Conservation (phyloP, 1,284 basidiomycete genomes). For the Trametes polyzona region DNA sequence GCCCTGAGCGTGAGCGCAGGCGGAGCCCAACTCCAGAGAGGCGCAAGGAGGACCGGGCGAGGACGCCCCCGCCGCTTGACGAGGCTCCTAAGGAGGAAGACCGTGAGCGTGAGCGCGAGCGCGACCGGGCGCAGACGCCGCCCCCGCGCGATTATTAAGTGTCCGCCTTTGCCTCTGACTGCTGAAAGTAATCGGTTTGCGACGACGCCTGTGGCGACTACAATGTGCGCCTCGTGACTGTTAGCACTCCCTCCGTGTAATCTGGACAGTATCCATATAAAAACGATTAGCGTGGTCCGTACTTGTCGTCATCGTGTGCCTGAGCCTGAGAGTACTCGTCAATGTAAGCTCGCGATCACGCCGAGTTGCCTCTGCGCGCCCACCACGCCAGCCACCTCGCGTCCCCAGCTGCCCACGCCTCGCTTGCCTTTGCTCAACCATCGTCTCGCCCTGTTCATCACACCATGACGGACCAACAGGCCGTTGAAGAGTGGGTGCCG, state of each 20-base stretch:
- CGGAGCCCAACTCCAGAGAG: slow-evolving; percentile 55
- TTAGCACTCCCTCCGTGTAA: slow-evolving; percentile 19
- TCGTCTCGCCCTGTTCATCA: neutral
- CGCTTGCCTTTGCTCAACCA: neutral
- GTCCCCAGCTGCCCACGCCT: neutral
- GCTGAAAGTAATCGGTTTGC: slow-evolving; percentile 3
- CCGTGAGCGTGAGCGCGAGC: slow-evolving; percentile 14
- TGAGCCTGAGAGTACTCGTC: neutral
- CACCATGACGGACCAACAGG: neutral
- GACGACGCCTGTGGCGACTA: neutral
- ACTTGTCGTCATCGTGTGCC: no score
- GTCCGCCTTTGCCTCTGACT: neutral
- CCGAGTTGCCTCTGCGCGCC: no score
- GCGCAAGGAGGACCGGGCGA: slow-evolving; percentile 48
- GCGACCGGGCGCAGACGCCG: slow-evolving; percentile 48
- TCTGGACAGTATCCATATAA: slow-evolving; percentile 14
- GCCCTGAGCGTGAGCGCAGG: slow-evolving; percentile 49
- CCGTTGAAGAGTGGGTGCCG: slow-evolving; percentile 26
- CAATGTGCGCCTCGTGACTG: slow-evolving; percentile 11
- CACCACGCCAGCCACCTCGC: no score
- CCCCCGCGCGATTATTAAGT: slow-evolving; percentile 49
- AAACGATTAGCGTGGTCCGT: no score
- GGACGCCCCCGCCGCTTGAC: slow-evolving; percentile 47
- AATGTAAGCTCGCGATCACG: neutral
- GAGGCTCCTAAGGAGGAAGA: slow-evolving; percentile 50